These are phyloP conservation scores for Tubosaeta sp. DNA, from an alignment of 768 basidiomycete species.

Conservation along the genomic window DNA sequence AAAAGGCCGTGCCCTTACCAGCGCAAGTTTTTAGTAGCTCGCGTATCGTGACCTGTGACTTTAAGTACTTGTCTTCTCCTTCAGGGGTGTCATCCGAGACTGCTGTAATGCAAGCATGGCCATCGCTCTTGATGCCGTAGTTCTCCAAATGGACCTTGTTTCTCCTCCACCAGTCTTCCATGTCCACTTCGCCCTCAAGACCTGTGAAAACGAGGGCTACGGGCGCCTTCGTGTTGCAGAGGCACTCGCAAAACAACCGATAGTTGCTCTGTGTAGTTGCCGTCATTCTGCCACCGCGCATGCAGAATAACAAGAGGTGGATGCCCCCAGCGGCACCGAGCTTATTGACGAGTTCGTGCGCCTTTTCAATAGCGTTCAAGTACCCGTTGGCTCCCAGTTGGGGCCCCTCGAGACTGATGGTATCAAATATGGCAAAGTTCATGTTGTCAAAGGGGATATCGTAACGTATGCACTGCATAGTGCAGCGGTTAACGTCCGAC, in stretches of 20 bases:
- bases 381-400: constrained; percentile 27
- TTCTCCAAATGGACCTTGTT: constrained; percentile 20
- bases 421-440: constrained; percentile 30
- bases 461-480: constrained; percentile 31
- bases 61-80: constrained; percentile 19
- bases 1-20: constrained; percentile 8
- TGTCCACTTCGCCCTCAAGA: constrained; percentile 31
- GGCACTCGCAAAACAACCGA: constrained; percentile 35
- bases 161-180: constrained; percentile 34
- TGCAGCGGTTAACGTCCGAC: constrained; percentile 31
- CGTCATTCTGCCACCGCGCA: constrained; percentile 38
- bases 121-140: constrained; percentile 23
- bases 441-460: constrained; percentile 16
- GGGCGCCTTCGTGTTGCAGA: constrained; percentile 37
- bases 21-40: constrained; percentile 18
- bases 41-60: constrained; percentile 21
- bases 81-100: constrained; percentile 18
- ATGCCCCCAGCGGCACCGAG: constrained; percentile 33
- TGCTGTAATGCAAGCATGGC: constrained; percentile 31
- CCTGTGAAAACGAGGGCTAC: constrained; percentile 38
- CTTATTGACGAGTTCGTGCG: constrained; percentile 30
- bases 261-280: constrained; percentile 37
- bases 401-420: constrained; percentile 33
- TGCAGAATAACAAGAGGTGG: constrained; percentile 39
- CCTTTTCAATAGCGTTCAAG: constrained; percentile 25